Conservation (phyloP, 805 yeast species). For the Pichia kluyveri region DNA sequence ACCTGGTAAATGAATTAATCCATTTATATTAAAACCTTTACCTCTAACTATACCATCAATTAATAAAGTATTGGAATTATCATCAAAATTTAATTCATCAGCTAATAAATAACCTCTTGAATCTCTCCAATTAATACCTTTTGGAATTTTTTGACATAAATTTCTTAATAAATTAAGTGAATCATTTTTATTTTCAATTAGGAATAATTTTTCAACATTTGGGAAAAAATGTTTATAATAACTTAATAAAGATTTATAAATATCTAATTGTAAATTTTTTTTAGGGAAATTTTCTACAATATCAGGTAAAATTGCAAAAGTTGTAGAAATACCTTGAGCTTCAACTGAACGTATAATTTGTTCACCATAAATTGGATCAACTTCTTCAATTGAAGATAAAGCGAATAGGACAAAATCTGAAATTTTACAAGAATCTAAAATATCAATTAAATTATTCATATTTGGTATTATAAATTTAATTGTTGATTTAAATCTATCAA, state of each 20-base stretch:
- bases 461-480: constrained; percentile 70
- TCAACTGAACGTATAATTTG: constrained; percentile 81
- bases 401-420: constrained; percentile 88
- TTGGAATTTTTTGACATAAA: constrained; percentile 81
- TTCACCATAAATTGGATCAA: constrained; percentile 74
- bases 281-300: constrained; percentile 58
- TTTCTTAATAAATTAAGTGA: constrained; percentile 63
- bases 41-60: constrained; percentile 87
- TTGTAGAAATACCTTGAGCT: constrained; percentile 85
- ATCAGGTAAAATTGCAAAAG: constrained; percentile 71
- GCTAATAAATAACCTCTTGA: constrained; percentile 82
- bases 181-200: constrained; percentile 60
- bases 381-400: constrained; percentile 80
- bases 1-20: constrained; percentile 80
- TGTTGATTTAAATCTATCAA: constrained; percentile 65
- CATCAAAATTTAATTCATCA: constrained; percentile 39
- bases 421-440: constrained; percentile 79
- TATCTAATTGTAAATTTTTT: constrained; percentile 67
- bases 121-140: constrained; percentile 85
- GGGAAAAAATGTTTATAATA: constrained; percentile 75
- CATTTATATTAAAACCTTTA: constrained; percentile 65
- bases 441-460: constrained; percentile 50
- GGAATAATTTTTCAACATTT: constrained; percentile 65
- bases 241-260: constrained; percentile 52
- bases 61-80: constrained; percentile 29